Evolutionary conservation across 2,329 filamentous ascomycete genomes (phyloP).

Genomic region (Ramularia collo-cygni): DNA sequence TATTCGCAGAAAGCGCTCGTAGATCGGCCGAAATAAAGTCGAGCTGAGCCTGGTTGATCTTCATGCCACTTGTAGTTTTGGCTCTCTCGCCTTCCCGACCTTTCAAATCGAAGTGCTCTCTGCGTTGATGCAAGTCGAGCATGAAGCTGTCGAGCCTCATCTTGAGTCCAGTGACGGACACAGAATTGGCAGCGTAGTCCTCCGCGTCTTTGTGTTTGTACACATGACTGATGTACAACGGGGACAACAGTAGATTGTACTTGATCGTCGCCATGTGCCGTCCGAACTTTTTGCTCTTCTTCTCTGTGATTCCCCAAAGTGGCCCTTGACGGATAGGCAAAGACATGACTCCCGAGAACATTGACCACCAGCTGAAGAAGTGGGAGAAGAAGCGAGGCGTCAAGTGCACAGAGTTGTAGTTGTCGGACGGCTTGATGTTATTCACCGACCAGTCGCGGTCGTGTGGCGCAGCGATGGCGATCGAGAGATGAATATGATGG

Average conservation of each 20-base stretch:
- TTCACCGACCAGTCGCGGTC: constrained; percentile 79
- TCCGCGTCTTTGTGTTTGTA: constrained; percentile 98
- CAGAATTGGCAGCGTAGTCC: constrained; percentile 68
- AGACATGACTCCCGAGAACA: constrained; percentile 92
- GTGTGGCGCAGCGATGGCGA: constrained; percentile 80
- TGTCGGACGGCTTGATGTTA: constrained; percentile 68
- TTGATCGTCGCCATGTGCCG: constrained; percentile 97
- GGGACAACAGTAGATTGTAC: constrained; percentile 87
- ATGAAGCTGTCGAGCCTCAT: constrained; percentile 95
- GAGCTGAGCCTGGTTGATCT: constrained; percentile 88
- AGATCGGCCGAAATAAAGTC: constrained; percentile 90
- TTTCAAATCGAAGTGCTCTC: constrained; percentile 82
- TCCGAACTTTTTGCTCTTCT: constrained; percentile 97
- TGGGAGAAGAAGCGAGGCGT: constrained; percentile 96
- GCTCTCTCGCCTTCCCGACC: constrained; percentile 61
- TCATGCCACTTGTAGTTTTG: constrained; percentile 82
- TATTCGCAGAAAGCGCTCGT: constrained; percentile 84
- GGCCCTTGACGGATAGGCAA: constrained; percentile 87
- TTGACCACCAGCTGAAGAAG: constrained; percentile 96
- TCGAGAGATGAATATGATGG: constrained; percentile 90
- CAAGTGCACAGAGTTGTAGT: constrained; percentile 94
- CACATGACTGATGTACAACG: constrained; percentile 89
- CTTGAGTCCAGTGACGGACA: constrained; percentile 93
- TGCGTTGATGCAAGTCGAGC: constrained; percentile 87
- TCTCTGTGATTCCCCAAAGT: constrained; percentile 86